Conservation (phyloP, 2,329 filamentous ascomycete species). For the Dichotomopilus funicola region DNA sequence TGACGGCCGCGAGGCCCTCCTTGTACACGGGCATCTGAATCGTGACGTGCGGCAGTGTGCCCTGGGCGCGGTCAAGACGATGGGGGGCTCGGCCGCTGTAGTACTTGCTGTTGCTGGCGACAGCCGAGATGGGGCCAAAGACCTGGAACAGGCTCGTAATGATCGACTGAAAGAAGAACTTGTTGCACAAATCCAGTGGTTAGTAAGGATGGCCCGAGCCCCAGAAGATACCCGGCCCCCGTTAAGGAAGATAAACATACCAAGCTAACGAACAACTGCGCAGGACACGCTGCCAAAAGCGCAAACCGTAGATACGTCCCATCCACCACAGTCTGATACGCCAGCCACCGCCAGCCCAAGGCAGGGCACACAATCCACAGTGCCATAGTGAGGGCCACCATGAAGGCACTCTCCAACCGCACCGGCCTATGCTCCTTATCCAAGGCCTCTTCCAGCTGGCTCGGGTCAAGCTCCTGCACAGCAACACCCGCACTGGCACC, state of each 20-base stretch:
- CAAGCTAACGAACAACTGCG: constrained; percentile 53
- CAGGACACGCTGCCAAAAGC: constrained; percentile 44
- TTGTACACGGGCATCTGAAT: constrained; percentile 88
- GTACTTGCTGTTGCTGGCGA: constrained; percentile 71
- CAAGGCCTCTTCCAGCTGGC: constrained; percentile 53
- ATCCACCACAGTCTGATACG: constrained; percentile 49
- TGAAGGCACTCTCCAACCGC: constrained; percentile 48
- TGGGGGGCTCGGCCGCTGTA: constrained; percentile 59
- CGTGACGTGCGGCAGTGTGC: constrained; percentile 64
- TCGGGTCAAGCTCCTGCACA: constrained; percentile 39
- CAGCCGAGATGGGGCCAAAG: constrained; percentile 65
- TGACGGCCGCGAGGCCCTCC: constrained; percentile 69
- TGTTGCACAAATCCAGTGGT: constrained; percentile 33
- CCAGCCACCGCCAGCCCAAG: constrained; percentile 49
- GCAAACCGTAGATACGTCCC: constrained; percentile 46
- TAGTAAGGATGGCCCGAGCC: no score
- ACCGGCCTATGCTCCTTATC: constrained; percentile 55
- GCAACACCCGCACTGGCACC: constrained; percentile 44
- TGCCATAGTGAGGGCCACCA: constrained; percentile 46
- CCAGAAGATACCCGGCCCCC: no score
- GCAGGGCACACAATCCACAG: constrained; percentile 49
- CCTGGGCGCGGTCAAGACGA: constrained; percentile 52
- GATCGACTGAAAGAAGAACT: constrained; percentile 73
- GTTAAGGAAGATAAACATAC: constrained; percentile 26
- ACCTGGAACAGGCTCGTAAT: constrained; percentile 68